These are phyloP conservation scores for Fusarium hostae DNA, from an alignment of 2,329 filamentous ascomycete species.

Conservation along the genomic window DNA sequence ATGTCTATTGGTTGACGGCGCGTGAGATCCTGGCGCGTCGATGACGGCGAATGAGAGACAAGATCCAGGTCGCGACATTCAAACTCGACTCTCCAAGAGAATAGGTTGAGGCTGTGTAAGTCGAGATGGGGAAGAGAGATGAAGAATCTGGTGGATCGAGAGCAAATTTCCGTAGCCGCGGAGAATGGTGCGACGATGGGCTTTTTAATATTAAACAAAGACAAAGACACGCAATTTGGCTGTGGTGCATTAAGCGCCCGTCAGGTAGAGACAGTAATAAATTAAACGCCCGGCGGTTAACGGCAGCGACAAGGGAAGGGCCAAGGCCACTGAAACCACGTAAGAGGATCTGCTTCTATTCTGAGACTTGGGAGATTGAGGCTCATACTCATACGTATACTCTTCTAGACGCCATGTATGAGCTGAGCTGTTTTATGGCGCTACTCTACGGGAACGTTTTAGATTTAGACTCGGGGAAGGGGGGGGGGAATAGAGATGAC, in stretches of 20 bases:
- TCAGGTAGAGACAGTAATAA: constrained; percentile 2
- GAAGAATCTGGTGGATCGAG: constrained; percentile 17
- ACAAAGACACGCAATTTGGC: neutral
- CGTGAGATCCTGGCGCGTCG: constrained; percentile 40
- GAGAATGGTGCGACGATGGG: constrained; percentile 35
- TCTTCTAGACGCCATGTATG: constrained; percentile 7
- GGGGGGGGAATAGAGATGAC: constrained; percentile 31
- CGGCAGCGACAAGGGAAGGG: constrained; percentile 4
- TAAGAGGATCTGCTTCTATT: constrained; percentile 36
- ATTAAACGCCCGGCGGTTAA: constrained; percentile 40
- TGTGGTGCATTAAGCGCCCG: constrained; percentile 31
- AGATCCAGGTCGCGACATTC: constrained; percentile 13
- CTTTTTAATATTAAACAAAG: constrained; percentile 21
- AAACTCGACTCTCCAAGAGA: neutral
- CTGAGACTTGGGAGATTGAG: constrained; percentile 21
- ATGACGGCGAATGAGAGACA: constrained; percentile 35
- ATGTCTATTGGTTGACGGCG: constrained; percentile 29
- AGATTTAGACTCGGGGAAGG: neutral
- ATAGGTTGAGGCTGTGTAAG: constrained; percentile 30
- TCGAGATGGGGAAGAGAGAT: constrained; percentile 8
- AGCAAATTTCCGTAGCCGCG: constrained; percentile 45
- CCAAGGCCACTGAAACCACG: constrained; percentile 34
- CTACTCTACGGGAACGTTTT: constrained; percentile 8
- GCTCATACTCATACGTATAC: neutral
- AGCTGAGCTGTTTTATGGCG: constrained; percentile 2